A percentile compares a stretch with the other conserved stretches of the same genome.
Evolutionary conservation across 225 moss, liverwort and hornwort species (phyloP).

Genomic region (Physcomitrium patens): DNA sequence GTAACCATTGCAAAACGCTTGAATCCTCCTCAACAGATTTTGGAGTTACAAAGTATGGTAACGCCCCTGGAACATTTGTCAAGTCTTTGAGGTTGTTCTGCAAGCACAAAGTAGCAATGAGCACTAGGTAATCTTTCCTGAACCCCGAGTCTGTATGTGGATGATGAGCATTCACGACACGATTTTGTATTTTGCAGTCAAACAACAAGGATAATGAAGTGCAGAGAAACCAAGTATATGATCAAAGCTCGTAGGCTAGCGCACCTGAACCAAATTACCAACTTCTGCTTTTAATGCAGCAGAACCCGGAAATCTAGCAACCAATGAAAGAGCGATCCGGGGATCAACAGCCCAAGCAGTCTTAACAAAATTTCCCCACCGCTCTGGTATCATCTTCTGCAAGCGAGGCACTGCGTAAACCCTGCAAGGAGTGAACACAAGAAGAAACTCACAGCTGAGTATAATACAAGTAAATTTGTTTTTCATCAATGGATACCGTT

Average conservation of each 20-base stretch:
- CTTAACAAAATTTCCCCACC: conserved; percentile 63
- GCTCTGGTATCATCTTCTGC: conserved; percentile 55
- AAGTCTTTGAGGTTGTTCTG: conserved; percentile 62
- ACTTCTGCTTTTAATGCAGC: conserved; percentile 60
- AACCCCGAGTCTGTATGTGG: not conserved
- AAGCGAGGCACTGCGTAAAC: conserved; percentile 57
- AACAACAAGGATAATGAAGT: conserved; percentile 18
- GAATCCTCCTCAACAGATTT: conserved; percentile 83
- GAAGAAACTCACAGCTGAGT: not conserved
- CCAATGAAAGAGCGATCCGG: conserved; percentile 68
- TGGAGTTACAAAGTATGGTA: conserved; percentile 82
- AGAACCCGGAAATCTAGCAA: conserved; percentile 68
- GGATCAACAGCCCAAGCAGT: conserved; percentile 81
- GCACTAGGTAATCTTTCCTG: conserved; percentile 1
- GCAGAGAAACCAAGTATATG: conserved; percentile 12
- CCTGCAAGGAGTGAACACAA: conserved; percentile 41
- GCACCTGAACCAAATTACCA: conserved; percentile 66
- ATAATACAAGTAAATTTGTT: conserved; percentile 18
- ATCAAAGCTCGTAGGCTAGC: conserved; percentile 13
- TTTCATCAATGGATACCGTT: not conserved
- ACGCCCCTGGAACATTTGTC: conserved; percentile 64
- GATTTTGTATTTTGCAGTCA: conserved; percentile 5
- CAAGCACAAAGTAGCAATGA: conserved; percentile 11
- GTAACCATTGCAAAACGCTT: conserved; percentile 56
- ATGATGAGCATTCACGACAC: not conserved